These are phyloP conservation scores for Fusarium luffae DNA, from an alignment of 2,329 filamentous ascomycete species.

Conservation along the genomic window DNA sequence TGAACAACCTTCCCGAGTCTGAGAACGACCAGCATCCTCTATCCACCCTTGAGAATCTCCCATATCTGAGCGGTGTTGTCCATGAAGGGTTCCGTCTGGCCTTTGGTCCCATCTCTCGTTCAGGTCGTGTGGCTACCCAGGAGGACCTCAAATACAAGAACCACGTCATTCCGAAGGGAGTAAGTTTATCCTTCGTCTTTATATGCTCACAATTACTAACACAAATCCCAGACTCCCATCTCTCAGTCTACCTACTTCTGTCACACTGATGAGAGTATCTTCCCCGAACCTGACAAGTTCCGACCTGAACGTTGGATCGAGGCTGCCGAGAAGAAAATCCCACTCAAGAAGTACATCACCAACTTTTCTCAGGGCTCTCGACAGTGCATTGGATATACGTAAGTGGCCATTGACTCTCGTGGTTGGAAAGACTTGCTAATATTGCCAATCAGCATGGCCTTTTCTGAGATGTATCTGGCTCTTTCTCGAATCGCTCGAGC, in stretches of 20 bases:
- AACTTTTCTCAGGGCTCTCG: not conserved
- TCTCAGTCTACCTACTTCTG: not conserved
- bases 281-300: not conserved
- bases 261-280: not conserved
- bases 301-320: not conserved
- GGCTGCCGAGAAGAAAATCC: not conserved
- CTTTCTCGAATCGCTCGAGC: not conserved
- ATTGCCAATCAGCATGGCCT: not conserved
- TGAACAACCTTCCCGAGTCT: not conserved
- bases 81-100: not conserved
- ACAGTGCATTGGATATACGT: not conserved
- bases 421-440: rapidly evolving
- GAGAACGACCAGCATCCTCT: not conserved
- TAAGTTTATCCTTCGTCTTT: not conserved
- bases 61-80: not conserved
- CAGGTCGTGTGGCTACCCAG: not conserved
- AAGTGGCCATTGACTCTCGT: not conserved
- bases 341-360: not conserved
- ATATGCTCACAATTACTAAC: not conserved
- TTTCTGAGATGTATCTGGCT: not conserved
- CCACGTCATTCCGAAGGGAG: not conserved
- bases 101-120: not conserved
- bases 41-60: not conserved
- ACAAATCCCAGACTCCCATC: not conserved
- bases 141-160: not conserved